Conservation (phyloP, 352 stramenopile species). For the Globisporangium okanoganense region DNA sequence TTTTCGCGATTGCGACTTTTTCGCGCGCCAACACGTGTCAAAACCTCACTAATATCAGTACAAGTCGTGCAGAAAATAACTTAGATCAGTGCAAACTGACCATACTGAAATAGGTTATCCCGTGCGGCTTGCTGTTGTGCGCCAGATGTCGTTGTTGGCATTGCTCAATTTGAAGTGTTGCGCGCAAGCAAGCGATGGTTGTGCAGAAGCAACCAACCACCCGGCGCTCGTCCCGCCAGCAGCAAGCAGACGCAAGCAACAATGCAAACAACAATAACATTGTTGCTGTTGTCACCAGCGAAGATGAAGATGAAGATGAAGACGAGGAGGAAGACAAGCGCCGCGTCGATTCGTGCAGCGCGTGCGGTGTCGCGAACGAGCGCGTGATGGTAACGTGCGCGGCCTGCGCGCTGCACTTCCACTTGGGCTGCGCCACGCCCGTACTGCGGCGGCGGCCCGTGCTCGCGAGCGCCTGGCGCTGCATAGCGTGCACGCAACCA, state of each 20-base stretch:
- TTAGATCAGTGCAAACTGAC: too few relatives aligned
- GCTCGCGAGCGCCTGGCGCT: constrained; percentile 37
- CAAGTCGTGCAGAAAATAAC: too few relatives aligned
- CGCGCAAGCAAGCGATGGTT: neutral
- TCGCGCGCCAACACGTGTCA: neutral
- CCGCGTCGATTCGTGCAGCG: constrained; percentile 24
- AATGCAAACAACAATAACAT: constrained; percentile 8
- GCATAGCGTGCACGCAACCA: constrained; percentile 22
- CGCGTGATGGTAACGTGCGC: constrained; percentile 46
- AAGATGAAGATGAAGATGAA: constrained; percentile 3
- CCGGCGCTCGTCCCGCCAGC: constrained; percentile 7
- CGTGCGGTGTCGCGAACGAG: constrained; percentile 33
- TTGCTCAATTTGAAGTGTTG: constrained; percentile 14
- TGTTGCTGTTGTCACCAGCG: neutral
- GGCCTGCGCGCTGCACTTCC: constrained; percentile 34
- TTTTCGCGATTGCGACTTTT: neutral
- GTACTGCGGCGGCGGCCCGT: constrained; percentile 42
- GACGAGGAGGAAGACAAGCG: constrained; percentile 13
- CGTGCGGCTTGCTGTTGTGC: too few relatives aligned
- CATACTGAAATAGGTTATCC: too few relatives aligned
- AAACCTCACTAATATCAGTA: constrained; percentile 5
- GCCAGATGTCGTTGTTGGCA: neutral
- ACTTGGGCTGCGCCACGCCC: constrained; percentile 54
- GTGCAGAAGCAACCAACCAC: neutral
- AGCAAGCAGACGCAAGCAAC: neutral